Percentiles rank a stretch among this genome's conserved stretches.
Conservation (phyloP, 176 grass and related monocot genomes). For the Cenchrus americanus region DNA sequence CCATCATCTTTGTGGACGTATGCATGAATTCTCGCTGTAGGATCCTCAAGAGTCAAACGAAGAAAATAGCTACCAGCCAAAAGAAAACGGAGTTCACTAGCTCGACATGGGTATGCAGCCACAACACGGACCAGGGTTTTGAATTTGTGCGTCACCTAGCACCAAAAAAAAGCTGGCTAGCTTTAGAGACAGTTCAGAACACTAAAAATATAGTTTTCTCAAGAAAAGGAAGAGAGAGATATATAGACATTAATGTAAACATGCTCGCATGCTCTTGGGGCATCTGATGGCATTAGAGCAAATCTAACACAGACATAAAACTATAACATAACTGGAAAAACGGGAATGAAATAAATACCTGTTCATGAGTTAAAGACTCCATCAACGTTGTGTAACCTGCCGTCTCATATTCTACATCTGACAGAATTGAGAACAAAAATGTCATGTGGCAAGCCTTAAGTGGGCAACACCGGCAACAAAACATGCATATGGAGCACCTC, state of each 20-base stretch:
- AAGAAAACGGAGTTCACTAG: constrained; percentile 39
- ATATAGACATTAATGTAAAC: not conserved
- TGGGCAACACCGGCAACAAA: not conserved
- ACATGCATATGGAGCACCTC: not conserved
- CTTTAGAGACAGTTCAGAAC: constrained; percentile 11
- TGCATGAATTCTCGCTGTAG: constrained; percentile 81
- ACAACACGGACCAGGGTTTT: constrained; percentile 83
- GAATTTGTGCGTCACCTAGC: constrained; percentile 65
- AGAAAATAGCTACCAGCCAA: constrained; percentile 38
- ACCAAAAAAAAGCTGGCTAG: constrained; percentile 3
- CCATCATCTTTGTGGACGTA: constrained; percentile 58
- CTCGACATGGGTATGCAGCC: constrained; percentile 57
- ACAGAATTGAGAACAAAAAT: constrained; percentile 35
- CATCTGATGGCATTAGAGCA: not conserved
- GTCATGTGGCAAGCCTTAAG: constrained; percentile 26
- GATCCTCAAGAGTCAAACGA: constrained; percentile 75
- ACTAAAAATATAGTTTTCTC: not conserved
- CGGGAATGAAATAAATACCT: constrained; percentile 55
- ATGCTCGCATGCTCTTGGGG: constrained; percentile 2
- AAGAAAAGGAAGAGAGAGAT: not conserved
- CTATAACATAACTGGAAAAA: constrained; percentile 18
- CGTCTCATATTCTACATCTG: constrained; percentile 50
- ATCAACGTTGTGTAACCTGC: constrained; percentile 63
- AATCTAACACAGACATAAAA: not conserved
- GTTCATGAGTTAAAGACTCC: constrained; percentile 63